Evolutionary conservation across 768 basidiomycete genomes (phyloP).

Genomic region (Suillus plorans): DNA sequence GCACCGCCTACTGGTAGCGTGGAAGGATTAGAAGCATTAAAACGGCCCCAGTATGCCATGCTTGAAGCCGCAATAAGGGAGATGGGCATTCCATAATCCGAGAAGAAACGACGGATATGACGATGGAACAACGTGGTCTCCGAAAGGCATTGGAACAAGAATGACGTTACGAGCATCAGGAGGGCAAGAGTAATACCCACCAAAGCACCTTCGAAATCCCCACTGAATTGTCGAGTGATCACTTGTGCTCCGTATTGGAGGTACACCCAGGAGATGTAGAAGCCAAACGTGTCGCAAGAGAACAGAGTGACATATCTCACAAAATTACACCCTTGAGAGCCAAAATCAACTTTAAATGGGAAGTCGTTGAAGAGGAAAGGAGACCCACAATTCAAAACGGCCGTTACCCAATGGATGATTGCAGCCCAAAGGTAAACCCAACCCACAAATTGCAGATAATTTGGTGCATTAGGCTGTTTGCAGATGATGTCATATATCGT

Average conservation of each 20-base stretch:
- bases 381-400: constrained; percentile 67
- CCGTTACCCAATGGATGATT: constrained; percentile 81
- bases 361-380: neutral
- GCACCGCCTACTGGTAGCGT: constrained; percentile 70
- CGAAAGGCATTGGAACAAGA: constrained; percentile 70
- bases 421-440: constrained; percentile 95
- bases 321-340: constrained; percentile 70
- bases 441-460: constrained; percentile 84
- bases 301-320: constrained; percentile 87
- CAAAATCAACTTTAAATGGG: neutral
- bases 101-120: constrained; percentile 70
- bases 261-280: constrained; percentile 90
- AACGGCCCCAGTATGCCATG: constrained; percentile 85
- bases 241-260: constrained; percentile 89
- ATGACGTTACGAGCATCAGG: constrained; percentile 72
- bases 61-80: constrained; percentile 73
- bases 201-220: constrained; percentile 46
- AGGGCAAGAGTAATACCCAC: constrained; percentile 74
- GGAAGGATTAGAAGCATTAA: constrained; percentile 55
- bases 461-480: constrained; percentile 55
- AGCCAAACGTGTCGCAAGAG: constrained; percentile 90
- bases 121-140: constrained; percentile 67
- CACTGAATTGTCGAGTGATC: constrained; percentile 65
- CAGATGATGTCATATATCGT: constrained; percentile 79
- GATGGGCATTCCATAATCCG: constrained; percentile 92